A percentile compares a stretch with the other conserved stretches of the same genome.
Conservation (phyloP, 2,329 filamentous ascomycete species). For the Paraphoma sp. region DNA sequence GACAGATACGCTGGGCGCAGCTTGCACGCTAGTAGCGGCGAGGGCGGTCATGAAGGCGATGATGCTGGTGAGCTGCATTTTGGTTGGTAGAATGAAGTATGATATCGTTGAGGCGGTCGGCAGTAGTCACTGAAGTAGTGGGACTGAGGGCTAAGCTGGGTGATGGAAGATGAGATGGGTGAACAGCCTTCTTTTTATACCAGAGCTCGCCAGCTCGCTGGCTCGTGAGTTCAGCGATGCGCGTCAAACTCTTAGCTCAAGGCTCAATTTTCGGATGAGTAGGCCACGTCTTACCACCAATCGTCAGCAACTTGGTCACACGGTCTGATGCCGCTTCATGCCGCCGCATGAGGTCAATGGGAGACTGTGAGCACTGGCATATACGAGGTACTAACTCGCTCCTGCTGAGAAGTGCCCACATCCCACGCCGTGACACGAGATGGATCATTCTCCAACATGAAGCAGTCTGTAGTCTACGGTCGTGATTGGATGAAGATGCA, state of each 20-base stretch:
- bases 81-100: background rate
- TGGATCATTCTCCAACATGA: background rate
- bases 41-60: slow-evolving; percentile 1
- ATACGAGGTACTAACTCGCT: background rate
- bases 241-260: background rate
- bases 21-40: slow-evolving; percentile 1
- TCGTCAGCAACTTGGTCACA: background rate
- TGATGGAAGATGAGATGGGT: background rate
- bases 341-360: background rate
- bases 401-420: background rate
- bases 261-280: background rate
- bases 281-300: slow-evolving; percentile 3
- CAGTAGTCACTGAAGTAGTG: background rate
- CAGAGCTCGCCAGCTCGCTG: no score
- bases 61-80: slow-evolving; percentile 7
- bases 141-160: background rate
- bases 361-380: background rate
- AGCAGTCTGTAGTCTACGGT: background rate
- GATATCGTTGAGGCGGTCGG: background rate
- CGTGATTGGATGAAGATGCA: background rate
- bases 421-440: background rate
- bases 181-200: background rate
- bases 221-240: background rate
- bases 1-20: background rate
- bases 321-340: background rate